These are phyloP conservation scores for Ascochyta viciae-villosae DNA, from an alignment of 2,329 filamentous ascomycete genomes.

Conservation along the genomic window DNA sequence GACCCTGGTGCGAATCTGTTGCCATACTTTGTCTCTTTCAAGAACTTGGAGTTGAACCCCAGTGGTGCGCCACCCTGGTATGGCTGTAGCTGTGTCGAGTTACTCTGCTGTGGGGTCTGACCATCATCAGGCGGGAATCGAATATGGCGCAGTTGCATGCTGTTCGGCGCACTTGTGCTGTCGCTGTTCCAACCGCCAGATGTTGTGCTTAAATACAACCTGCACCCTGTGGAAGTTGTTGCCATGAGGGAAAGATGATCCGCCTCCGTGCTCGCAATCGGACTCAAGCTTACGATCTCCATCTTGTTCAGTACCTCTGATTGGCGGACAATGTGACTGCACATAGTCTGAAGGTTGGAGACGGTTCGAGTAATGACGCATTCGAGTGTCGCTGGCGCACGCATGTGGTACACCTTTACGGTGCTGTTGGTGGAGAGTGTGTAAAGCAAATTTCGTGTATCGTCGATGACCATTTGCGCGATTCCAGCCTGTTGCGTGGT, in stretches of 20 bases:
- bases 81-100: constrained; percentile 39
- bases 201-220: constrained; percentile 90
- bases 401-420: constrained; percentile 90
- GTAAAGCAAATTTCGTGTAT: constrained; percentile 87
- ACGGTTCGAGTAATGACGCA: constrained; percentile 64
- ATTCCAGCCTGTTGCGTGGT: constrained; percentile 65
- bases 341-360: constrained; percentile 67
- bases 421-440: constrained; percentile 87
- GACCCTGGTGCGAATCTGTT: constrained; percentile 81
- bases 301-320: constrained; percentile 73
- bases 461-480: constrained; percentile 83
- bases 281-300: constrained; percentile 81
- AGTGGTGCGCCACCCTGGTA: constrained; percentile 37
- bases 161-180: constrained; percentile 76
- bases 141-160: constrained; percentile 97
- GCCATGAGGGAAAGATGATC: constrained; percentile 88
- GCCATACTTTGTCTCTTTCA: constrained; percentile 55
- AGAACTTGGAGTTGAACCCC: constrained; percentile 36
- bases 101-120: constrained; percentile 26
- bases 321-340: constrained; percentile 81
- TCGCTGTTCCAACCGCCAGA: constrained; percentile 72
- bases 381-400: constrained; percentile 61
- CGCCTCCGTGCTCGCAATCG: constrained; percentile 80
- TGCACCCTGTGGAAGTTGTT: constrained; percentile 86
- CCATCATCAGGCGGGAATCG: constrained; percentile 78